Evolutionary conservation across 345 rosid genomes (phyloP), one percentile per base, ranked within the genome.

Genomic region (Cardamine occulta): DNA sequence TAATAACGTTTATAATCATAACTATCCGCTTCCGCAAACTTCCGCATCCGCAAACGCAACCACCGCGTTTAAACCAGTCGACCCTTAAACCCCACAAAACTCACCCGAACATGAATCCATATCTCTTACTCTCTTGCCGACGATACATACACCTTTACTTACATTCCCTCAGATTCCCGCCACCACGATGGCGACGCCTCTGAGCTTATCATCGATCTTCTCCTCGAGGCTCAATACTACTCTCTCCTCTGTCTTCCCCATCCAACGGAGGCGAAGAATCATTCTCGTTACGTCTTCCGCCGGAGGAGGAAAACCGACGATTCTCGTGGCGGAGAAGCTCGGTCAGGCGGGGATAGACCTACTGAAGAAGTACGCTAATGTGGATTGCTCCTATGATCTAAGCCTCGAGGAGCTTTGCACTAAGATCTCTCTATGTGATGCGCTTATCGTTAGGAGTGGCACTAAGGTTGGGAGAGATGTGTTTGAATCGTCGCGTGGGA

Each of bases 381-480:
- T 86, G 15, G 89, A 86, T 52, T 86, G 87, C 79, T 84, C 89
- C 0, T 84, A 82, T 48, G 83, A 86, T 77, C 77, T 86, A 10
- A 80, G 80, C 44, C 75, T 82, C 4, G 86, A 86, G 72, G 87
- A 86, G 82, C 80, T 86, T 21, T 82, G 85, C 75, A 84, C 89
- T 29, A 86, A 84, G 84, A 86, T 86, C 74, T 82, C 89, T 0
- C 83, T 84, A 0, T 86, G 85, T 24, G 89, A 86, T 39, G 89
- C 89, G 18, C 53, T 86, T 21, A 86, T 86, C 6, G 89, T 86
- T 17, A 78, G 89, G 60, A 86, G 89, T 55, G 89, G 82, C 19
- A 86, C 87, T 4, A 86, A 80, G 11, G 89, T 86, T 29, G 77
- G 74, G 29, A 81, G 85, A 29, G 85, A 84, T 49, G 86, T 86